A percentile compares a stretch with the other conserved stretches of the same genome.
These are phyloP conservation scores for Castanea crenata DNA, from an alignment of 306 rosid species.

Conservation along the genomic window DNA sequence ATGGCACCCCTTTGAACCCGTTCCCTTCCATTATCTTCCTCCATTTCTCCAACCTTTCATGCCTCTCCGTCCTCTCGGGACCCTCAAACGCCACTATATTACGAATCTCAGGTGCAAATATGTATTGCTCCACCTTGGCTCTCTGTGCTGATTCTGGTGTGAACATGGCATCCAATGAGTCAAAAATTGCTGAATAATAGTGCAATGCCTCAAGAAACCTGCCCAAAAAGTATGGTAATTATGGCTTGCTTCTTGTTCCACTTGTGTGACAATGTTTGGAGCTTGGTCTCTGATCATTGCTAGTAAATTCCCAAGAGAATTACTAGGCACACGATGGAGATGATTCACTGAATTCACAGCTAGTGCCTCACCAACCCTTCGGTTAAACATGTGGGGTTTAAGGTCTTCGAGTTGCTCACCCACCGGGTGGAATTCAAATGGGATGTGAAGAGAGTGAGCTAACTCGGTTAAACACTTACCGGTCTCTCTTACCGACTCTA, in stretches of 20 bases:
- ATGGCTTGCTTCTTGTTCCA: constrained; percentile 91
- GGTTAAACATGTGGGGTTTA: constrained; percentile 78
- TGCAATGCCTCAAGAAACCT: constrained; percentile 81
- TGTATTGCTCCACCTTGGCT: constrained; percentile 92
- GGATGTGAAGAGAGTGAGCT: constrained; percentile 80
- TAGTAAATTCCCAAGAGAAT: constrained; percentile 50
- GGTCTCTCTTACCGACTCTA: constrained; percentile 56
- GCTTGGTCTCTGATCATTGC: constrained; percentile 84
- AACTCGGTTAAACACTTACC: constrained; percentile 65
- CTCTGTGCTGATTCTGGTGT: constrained; percentile 72
- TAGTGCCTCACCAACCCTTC: constrained; percentile 74
- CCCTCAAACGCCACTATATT: constrained; percentile 88
- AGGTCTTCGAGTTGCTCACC: constrained; percentile 72
- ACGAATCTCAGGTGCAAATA: constrained; percentile 82
- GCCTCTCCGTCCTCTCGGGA: constrained; percentile 67
- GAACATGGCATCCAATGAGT: constrained; percentile 83
- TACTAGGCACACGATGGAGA: constrained; percentile 63
- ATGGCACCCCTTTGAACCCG: constrained; percentile 67
- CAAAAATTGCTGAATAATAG: constrained; percentile 81
- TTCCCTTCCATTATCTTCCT: constrained; percentile 85
- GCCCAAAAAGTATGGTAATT: constrained; percentile 77
- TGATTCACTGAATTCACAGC: constrained; percentile 78
- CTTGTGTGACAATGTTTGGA: constrained; percentile 68
- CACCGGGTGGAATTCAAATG: constrained; percentile 76
- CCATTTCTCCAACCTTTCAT: constrained; percentile 92